Evolutionary conservation across 805 yeast genomes (phyloP).

Genomic region (Yarrowia porcina): DNA sequence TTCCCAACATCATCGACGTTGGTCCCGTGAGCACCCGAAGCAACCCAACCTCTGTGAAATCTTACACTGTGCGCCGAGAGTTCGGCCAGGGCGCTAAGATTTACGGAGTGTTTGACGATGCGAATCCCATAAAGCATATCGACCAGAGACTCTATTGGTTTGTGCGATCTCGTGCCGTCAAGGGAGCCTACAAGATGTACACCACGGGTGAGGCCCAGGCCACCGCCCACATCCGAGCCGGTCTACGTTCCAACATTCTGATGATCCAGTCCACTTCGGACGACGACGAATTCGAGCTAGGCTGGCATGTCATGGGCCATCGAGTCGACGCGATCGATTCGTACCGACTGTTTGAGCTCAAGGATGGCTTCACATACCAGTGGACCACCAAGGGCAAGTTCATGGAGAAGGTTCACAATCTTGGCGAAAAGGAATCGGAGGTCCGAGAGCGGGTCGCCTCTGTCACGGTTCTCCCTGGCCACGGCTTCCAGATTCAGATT

Average conservation of each 20-base stretch:
- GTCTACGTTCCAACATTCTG: conserved; percentile 56
- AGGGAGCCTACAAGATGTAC: conserved; percentile 62
- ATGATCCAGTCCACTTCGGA: conserved; percentile 47
- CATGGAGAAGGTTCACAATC: conserved; percentile 54
- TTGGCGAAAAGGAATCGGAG: conserved; percentile 64
- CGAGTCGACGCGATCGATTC: conserved; percentile 59
- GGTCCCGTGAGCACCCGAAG: conserved; percentile 29
- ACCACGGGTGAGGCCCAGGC: conserved; percentile 54
- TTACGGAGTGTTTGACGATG: conserved; percentile 52
- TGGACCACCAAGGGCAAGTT: conserved; percentile 62
- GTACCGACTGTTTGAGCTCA: conserved; percentile 57
- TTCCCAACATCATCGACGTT: conserved; percentile 52
- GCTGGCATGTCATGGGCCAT: conserved; percentile 62
- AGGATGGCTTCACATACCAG: conserved; percentile 60
- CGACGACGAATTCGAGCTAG: conserved; percentile 53
- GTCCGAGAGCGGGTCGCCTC: conserved; percentile 61
- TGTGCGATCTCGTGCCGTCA: conserved; percentile 61
- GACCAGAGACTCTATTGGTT: conserved; percentile 50
- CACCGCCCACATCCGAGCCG: conserved; percentile 57
- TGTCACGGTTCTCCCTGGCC: conserved; percentile 50
- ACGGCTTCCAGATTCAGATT: conserved; percentile 54
- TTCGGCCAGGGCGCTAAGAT: conserved; percentile 61
- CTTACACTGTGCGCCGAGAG: conserved; percentile 51
- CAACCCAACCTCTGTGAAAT: conserved; percentile 36
- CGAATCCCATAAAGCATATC: conserved; percentile 35